phyloP scores from a whole-genome alignment of 768 basidiomycete genomes.

The Boletus insuetus region DNA sequence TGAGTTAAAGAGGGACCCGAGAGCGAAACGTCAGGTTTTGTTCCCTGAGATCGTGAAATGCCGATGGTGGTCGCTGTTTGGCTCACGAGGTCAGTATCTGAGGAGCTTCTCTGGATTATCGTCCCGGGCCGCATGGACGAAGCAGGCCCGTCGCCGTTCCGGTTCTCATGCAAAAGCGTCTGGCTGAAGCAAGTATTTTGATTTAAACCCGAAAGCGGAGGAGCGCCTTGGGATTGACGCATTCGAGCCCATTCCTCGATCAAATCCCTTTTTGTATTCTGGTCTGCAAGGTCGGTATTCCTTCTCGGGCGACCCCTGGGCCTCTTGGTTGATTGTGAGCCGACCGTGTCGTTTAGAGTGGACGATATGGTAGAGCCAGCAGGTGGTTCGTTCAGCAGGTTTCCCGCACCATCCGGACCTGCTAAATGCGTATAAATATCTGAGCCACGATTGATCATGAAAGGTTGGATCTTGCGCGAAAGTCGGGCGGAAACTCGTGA shows the following conservation, averaged over 20 bases:
- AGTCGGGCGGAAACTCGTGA: conserved; percentile 22
- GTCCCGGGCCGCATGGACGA: not conserved
- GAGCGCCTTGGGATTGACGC: conserved; percentile 27
- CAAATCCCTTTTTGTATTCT: conserved; percentile 19
- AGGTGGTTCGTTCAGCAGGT: conserved; percentile 8
- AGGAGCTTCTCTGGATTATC: not conserved
- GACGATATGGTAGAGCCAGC: conserved; percentile 1
- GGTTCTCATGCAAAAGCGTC: not conserved
- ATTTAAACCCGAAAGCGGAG: conserved; percentile 12
- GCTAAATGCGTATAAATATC: conserved; percentile 32
- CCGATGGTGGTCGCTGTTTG: not conserved
- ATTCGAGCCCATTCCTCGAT: conserved; percentile 32
- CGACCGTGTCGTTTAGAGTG: not conserved
- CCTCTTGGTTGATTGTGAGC: conserved; percentile 6
- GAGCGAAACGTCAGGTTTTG: not conserved
- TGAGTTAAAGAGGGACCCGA: not conserved
- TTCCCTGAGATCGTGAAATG: conserved; percentile 5
- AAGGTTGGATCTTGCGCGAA: conserved; percentile 17
- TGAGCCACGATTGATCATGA: conserved; percentile 11
- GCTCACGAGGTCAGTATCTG: not conserved
- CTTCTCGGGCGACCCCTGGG: conserved; percentile 17
- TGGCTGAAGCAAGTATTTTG: not conserved
- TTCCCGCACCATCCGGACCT: conserved; percentile 13
- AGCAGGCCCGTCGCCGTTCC: not conserved
- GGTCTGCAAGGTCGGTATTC: conserved; percentile 16